Evolutionary conservation across 1,139 yeast species (phyloP).

Genomic region (Groenewaldozyma auringiensis): DNA sequence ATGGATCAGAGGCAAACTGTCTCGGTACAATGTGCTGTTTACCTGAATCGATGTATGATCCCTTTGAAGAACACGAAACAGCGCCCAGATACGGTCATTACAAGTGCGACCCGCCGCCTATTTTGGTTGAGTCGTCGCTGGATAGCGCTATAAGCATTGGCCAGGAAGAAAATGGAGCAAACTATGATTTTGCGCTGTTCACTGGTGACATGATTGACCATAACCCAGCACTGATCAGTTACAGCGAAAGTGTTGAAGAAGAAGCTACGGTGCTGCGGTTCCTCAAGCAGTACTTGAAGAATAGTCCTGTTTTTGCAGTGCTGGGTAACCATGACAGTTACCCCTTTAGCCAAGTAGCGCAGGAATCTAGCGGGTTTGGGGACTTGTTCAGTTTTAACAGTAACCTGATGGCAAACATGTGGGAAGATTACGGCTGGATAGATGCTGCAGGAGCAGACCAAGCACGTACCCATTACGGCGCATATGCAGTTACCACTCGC

Average conservation of each 20-base stretch:
- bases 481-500: constrained; percentile 49
- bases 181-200: constrained; percentile 54
- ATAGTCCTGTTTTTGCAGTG: constrained; percentile 55
- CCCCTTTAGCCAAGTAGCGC: constrained; percentile 66
- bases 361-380: constrained; percentile 40
- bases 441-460: constrained; percentile 17
- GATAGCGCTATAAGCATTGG: constrained; percentile 31
- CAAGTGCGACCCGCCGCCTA: constrained; percentile 52
- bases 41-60: constrained; percentile 11
- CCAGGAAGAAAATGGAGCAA: constrained; percentile 14
- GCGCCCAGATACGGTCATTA: constrained; percentile 58
- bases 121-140: constrained; percentile 49
- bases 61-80: constrained; percentile 33
- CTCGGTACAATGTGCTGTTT: constrained; percentile 44
- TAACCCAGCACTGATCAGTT: constrained; percentile 40
- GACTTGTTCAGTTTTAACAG: constrained; percentile 52
- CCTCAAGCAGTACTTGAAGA: constrained; percentile 47
- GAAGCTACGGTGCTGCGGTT: constrained; percentile 47
- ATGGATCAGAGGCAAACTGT: constrained; percentile 59
- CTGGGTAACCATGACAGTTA: constrained; percentile 69
- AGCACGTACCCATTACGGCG: constrained; percentile 48
- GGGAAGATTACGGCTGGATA: constrained; percentile 36
- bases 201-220: constrained; percentile 69
- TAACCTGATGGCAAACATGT: constrained; percentile 52
- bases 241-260: constrained; percentile 46